Base-by-base conservation (phyloP, 129 eudicot species). In the Tagetes patula region DNA sequence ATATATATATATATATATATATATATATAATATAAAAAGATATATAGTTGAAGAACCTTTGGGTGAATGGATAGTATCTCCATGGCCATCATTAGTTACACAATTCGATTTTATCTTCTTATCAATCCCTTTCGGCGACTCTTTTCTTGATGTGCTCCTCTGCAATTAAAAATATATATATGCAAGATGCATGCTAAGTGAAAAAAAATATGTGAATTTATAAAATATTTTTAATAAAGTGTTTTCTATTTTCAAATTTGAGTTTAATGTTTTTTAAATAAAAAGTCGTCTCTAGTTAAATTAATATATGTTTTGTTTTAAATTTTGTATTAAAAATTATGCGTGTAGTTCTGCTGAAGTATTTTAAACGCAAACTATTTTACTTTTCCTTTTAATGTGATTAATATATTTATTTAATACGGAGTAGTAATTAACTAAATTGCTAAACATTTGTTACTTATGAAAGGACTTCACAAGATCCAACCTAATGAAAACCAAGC, bases 101-200 rank as follows among this genome's bases (percentile, higher is more conserved):
- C 49, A 56, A 42, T 67, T 76, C 30, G 70, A 42, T 9, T 80
- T 82, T 71, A 59, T 70, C 84, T 82, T 80, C 79, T 61, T 84
- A 65, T 82, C 88, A 3, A 50, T 73, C 20, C 78, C 86, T 60
- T 71, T 64, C 30, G 68, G 65, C 14, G 85, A 73, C 82, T 83
- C 85, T 79, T 85, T 86, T 78, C 88, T 87, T 67, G 90, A 85
- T 69, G 80, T 71, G 55, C 40, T 87, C 59, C 87, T 89, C 86
- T 86, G 86, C 88, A 80, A 75, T 81, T 80, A 53, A 34, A 66
- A 72, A 72, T 43, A 31, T 9, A 71, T 65, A 33, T 46, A 50
- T 20, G 27, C 27, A 20, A 20, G 27, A 20, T 20, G 27, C 27
- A 49, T 10, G 14, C 27, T 30, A 45, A 27, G 55, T 40, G 27